phyloP scores from a whole-genome alignment of 805 yeast species.

The Metschnikowia noctiluminum region DNA sequence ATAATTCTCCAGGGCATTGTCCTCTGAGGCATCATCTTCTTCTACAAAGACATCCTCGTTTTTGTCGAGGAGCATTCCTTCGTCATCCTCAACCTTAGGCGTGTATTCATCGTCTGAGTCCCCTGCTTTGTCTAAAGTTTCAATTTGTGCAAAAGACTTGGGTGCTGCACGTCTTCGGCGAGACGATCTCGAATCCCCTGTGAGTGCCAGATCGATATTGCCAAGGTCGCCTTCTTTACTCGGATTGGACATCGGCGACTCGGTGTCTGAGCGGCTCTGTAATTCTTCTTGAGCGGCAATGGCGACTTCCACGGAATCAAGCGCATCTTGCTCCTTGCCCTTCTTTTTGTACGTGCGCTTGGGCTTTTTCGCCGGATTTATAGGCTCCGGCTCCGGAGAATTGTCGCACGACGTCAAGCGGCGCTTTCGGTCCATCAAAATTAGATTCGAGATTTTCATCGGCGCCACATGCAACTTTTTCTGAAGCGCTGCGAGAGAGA shows the following conservation, averaged over 20 bases:
- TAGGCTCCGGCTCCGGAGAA: not conserved
- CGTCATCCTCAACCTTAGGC: slow-evolving; percentile 4
- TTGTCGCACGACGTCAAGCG: slow-evolving; percentile 3
- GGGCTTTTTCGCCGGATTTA: not conserved
- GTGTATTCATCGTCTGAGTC: slow-evolving; percentile 10
- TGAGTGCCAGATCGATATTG: slow-evolving; percentile 5
- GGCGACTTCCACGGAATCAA: not conserved
- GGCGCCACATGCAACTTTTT: slow-evolving; percentile 18
- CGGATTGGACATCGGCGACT: not conserved
- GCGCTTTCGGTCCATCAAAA: slow-evolving; percentile 19
- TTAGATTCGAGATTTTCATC: slow-evolving; percentile 26
- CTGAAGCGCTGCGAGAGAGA: slow-evolving; percentile 16
- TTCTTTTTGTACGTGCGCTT: not conserved
- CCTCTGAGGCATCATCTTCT: not conserved
- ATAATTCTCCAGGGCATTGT: not conserved
- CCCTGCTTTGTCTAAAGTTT: not conserved
- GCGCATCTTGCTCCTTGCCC: not conserved
- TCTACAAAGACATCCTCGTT: not conserved
- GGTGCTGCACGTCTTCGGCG: slow-evolving; percentile 9
- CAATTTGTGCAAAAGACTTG: slow-evolving; percentile 6
- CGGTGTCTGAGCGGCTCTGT: not conserved
- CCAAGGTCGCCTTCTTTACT: not conserved
- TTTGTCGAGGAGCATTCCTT: not conserved
- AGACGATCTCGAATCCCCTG: not conserved
- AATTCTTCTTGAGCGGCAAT: not conserved